A percentile compares a stretch with the other conserved stretches of the same genome.
Conservation (phyloP, 1,284 basidiomycete species). For the Moniliophthora roreri region DNA sequence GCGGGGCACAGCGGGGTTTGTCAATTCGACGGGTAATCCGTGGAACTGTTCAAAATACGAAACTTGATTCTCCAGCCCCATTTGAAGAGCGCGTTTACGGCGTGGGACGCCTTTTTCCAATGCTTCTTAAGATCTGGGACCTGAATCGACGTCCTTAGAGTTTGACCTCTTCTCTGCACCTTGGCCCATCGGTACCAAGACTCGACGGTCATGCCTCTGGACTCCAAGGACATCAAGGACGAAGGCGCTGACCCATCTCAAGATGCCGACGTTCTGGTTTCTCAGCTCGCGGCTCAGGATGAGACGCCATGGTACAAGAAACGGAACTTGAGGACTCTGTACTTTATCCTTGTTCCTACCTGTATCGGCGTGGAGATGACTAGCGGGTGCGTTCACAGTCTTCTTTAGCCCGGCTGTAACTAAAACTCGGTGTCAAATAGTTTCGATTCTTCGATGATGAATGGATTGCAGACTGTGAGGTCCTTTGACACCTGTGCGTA, state of each 20-base stretch:
- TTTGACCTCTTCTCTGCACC: no score
- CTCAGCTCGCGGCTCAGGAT: conserved; percentile 45
- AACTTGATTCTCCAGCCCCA: no score
- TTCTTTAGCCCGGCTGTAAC: background rate
- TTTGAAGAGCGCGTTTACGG: no score
- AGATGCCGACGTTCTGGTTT: conserved; percentile 38
- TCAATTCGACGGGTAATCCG: no score
- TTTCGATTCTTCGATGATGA: conserved; percentile 61
- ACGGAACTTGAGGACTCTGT: conserved; percentile 47
- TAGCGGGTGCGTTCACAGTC: conserved; percentile 40
- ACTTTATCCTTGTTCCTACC: conserved; percentile 54
- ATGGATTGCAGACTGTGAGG: conserved; percentile 48
- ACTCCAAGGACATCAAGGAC: conserved; percentile 2
- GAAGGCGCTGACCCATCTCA: background rate
- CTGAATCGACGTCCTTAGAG: no score
- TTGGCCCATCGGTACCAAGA: no score
- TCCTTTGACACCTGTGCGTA: conserved; percentile 46
- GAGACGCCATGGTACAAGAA: conserved; percentile 56
- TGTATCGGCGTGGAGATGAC: conserved; percentile 65
- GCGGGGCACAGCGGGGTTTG: no score
- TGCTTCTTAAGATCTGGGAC: no score
- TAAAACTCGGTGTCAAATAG: conserved; percentile 24
- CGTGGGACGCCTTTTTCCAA: no score
- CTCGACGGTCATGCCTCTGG: conserved; percentile 2
- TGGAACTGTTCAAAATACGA: no score